A percentile compares a stretch with the other conserved stretches of the same genome.
These are phyloP conservation scores for Metschnikowia bowlesiae DNA, from an alignment of 805 yeast genomes.

Conservation along the genomic window DNA sequence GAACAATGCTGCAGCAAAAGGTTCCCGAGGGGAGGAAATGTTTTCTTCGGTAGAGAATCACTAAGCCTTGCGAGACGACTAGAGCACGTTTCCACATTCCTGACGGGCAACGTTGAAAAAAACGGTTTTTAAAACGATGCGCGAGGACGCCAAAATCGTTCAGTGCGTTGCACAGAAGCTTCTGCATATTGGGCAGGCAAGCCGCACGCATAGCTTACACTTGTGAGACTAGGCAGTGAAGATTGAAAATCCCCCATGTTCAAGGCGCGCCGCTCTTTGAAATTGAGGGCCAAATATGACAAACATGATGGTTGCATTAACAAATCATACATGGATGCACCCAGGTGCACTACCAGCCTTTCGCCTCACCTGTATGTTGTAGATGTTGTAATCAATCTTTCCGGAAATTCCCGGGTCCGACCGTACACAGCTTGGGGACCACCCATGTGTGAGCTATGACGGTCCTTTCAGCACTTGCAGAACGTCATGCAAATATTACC, in stretches of 20 bases:
- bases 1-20: too few relatives aligned
- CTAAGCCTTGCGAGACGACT: not conserved
- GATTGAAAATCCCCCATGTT: not conserved
- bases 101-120: not conserved
- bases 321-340: too few relatives aligned
- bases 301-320: not conserved
- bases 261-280: not conserved
- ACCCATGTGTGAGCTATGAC: not conserved
- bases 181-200: slow-evolving; percentile 1
- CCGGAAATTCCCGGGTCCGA: not conserved
- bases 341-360: too few relatives aligned
- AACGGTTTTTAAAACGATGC: not conserved
- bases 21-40: not conserved
- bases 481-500: slow-evolving; percentile 34
- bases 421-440: not conserved
- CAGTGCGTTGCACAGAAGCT: slow-evolving; percentile 3
- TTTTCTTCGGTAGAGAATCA: too few relatives aligned
- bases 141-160: not conserved
- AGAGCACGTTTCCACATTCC: not conserved
- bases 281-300: not conserved
- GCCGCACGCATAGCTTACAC: not conserved
- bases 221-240: not conserved
- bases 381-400: not conserved
- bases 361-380: not conserved
- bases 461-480: slow-evolving; percentile 24